Base-by-base conservation (phyloP, 495 filamentous ascomycete species). In the Tuber magnatum region DNA sequence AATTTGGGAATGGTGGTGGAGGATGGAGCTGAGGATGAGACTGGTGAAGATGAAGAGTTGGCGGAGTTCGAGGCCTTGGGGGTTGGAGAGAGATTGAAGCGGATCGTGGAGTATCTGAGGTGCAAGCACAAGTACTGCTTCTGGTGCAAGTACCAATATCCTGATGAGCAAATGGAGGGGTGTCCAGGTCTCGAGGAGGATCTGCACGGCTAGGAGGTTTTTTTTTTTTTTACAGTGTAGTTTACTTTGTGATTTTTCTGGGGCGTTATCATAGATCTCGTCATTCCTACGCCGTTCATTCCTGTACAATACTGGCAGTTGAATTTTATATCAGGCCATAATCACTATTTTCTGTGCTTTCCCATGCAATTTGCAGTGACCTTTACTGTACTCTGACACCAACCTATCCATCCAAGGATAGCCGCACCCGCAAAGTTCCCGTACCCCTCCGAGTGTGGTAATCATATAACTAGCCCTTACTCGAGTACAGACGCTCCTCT, bases 131-230 rank as follows among this genome's bases (percentile, higher is more conserved):
- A 86, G 61, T 99, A 99, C 82, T 99, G 95, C 85, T 97, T 97
- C 83, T 99, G 94, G 93, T 99, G 95, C 83, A 97, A 97, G 83
- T 91, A 87, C 83, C 84, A 86, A 68, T 98, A 97, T 81, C 86
- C 87, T 73, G 90, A 91, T 70, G 87, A 82, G 24, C 84, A 86
- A 77, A 90, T 97, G 90, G 92, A 95, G 7, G 94, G 92, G 0
- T 99, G 95, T 87, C 94, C 95, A 0, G 96, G 96, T 0, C 72
- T 90, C 22, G 93, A 90, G 7, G 96, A 97, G 84, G 94, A 97
- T 81, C 93, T 97, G 81, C 94, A 97, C 81, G 94, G 94, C 82
- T 97, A 83, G 41, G 73, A 32, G 28, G 28, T 9, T 14, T 61
- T 56, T 56, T 56, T 40, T 40, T 40, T 3, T n/a, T n/a, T 8